Base-by-base conservation (phyloP, 2,329 filamentous ascomycete genomes). In the Paramyrothecium roridum region DNA sequence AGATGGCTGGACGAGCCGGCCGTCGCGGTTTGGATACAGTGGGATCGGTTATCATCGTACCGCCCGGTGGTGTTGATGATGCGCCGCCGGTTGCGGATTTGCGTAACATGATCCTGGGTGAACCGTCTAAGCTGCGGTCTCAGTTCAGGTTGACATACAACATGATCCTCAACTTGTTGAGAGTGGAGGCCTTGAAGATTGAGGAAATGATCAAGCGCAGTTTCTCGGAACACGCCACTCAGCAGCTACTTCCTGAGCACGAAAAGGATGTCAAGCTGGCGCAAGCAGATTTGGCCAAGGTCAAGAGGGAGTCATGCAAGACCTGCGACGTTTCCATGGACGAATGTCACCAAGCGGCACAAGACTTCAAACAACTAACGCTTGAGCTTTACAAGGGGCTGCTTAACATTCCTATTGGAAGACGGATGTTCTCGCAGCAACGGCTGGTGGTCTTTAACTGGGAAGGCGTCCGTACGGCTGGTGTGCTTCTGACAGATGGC, bases 171-270 rank as follows among this genome's bases (percentile, higher is more conserved):
- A 99, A 98, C 67, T 79, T 99, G 33, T 80, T 99, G 50, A 88
- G 95, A 37, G 95, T 99, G 2, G 95, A 99, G 72, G 95, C 95
- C 2, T 76, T 99, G 61, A 98, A 97, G 76, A 98, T 99, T 63
- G 95, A 99, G 71, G 95, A 99, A 74, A 99, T 99, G 95, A 99
- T 99, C 78, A 99, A 99, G 81, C 89, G 95, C 61, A 97, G 93
- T 71, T 99, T 99, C 79, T 97, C 93, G 52, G 95, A 99, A 72
- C 95, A 99, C 73, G 93, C 93, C 22, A 98, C 93, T 0, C 95
- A 99, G 68, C 93, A 96, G 59, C 76, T 98, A 13, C 79, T 98
- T 1, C 95, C 95, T 0, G 93, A 98, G 71, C 93, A 98, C 65
- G 93, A 99, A 73, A 96, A 96, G 72, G 89, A 92, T 56, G 91